A percentile compares a stretch with the other conserved stretches of the same genome.
Conservation (phyloP, 2,329 filamentous ascomycete genomes). For the Penicillium sp. region DNA sequence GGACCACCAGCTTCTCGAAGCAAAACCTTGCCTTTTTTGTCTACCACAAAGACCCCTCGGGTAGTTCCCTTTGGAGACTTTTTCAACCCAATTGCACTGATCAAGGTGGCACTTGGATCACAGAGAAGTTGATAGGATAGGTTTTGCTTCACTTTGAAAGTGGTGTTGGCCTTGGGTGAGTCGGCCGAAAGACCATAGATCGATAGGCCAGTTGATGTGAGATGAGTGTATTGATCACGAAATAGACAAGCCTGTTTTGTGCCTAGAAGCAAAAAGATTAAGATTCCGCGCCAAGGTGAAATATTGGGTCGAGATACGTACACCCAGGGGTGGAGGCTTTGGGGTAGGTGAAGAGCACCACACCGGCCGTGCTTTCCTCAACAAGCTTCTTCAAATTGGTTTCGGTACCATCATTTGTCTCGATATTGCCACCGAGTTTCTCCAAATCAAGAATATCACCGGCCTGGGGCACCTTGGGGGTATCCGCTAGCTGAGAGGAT, state of each 20-base stretch:
- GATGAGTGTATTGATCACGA: constrained; percentile 71
- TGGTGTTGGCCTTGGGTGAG: constrained; percentile 83
- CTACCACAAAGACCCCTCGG: constrained; percentile 80
- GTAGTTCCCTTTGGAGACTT: constrained; percentile 74
- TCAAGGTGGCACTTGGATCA: constrained; percentile 67
- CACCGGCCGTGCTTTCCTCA: constrained; percentile 73
- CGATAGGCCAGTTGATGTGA: constrained; percentile 71
- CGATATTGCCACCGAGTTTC: constrained; percentile 61
- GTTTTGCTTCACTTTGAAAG: constrained; percentile 85
- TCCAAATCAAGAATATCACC: constrained; percentile 52
- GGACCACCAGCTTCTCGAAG: constrained; percentile 70
- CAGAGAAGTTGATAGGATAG: constrained; percentile 84
- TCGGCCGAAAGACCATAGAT: constrained; percentile 90
- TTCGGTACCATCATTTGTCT: constrained; percentile 77
- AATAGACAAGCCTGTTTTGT: constrained; percentile 91
- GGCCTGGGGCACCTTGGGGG: constrained; percentile 27
- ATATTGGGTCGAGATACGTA: constrained; percentile 48
- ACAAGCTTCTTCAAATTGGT: constrained; percentile 75
- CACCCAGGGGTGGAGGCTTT: constrained; percentile 91
- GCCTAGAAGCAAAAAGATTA: constrained; percentile 49
- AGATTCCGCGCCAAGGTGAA: background rate
- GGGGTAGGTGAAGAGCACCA: constrained; percentile 92
- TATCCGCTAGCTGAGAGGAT: too few relatives aligned
- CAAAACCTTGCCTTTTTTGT: constrained; percentile 75
- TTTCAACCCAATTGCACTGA: constrained; percentile 81